Evolutionary conservation across 2,329 filamentous ascomycete species (phyloP).

Genomic region (Ophiostoma sp.): DNA sequence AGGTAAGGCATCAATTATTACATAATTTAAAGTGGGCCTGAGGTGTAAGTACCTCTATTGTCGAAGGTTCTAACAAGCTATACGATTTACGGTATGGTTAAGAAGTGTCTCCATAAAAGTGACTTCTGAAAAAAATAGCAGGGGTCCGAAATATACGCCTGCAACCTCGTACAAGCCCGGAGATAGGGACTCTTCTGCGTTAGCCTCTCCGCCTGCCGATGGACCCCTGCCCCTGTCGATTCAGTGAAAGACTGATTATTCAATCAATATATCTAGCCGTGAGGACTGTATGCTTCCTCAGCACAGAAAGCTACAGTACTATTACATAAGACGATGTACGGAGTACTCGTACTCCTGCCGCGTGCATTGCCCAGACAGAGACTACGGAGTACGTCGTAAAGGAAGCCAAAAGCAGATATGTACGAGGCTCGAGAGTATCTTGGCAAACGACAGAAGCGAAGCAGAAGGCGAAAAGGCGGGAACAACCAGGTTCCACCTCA

Average conservation of each 20-base stretch:
- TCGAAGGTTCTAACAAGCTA: too few relatives aligned
- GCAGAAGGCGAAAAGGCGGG: not conserved
- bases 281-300: not conserved
- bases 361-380: not conserved
- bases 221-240: not conserved
- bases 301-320: not conserved
- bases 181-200: constrained; percentile 3
- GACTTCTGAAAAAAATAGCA: too few relatives aligned
- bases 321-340: not conserved
- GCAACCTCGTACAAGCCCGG: not conserved
- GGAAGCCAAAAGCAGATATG: not conserved
- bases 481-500: not conserved
- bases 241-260: not conserved
- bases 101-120: too few relatives aligned
- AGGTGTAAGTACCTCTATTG: too few relatives aligned
- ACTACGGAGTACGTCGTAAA: not conserved
- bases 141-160: too few relatives aligned
- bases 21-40: too few relatives aligned
- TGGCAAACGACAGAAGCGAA: not conserved
- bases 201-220: constrained; percentile 15
- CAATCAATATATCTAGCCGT: too few relatives aligned
- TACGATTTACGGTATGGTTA: too few relatives aligned
- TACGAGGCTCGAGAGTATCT: constrained; percentile 1
- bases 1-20: too few relatives aligned
- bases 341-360: not conserved